Evolutionary conservation across 805 yeast genomes (phyloP).

Genomic region (Hanseniaspora taiwanica): DNA sequence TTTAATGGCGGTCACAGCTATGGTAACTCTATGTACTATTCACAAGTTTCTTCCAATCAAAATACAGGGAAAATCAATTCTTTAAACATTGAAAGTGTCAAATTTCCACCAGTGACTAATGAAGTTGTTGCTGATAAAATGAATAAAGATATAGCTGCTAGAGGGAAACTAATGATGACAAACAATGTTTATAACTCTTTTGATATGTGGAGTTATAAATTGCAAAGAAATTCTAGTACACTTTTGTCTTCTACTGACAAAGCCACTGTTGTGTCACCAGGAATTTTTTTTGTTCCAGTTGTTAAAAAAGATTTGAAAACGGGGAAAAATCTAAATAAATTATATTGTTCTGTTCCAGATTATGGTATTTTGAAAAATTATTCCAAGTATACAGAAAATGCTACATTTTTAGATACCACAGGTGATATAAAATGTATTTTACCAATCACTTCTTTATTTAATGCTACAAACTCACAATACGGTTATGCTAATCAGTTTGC

Average conservation of each 20-base stretch:
- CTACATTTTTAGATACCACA: conserved; percentile 53
- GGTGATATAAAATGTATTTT: conserved; percentile 54
- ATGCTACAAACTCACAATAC: conserved; percentile 59
- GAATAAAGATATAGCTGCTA: conserved; percentile 2
- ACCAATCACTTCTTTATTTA: conserved; percentile 55
- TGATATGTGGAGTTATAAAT: conserved; percentile 21
- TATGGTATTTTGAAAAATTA: conserved; percentile 70
- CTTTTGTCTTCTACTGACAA: conserved; percentile 45
- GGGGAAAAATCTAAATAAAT: conserved; percentile 23
- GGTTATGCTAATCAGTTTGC: conserved; percentile 84
- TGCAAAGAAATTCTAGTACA: conserved; percentile 41
- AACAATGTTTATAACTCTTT: conserved; percentile 11
- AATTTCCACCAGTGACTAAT: conserved; percentile 49
- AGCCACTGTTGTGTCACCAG: conserved; percentile 64
- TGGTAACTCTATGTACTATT: conserved; percentile 8
- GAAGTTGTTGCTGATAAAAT: conserved; percentile 13
- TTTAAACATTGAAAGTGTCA: conserved; percentile 35
- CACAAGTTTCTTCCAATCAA: background rate
- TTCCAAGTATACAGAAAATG: conserved; percentile 64
- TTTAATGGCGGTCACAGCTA: conserved; percentile 29
- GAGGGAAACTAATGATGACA: background rate
- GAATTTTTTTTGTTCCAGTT: conserved; percentile 65
- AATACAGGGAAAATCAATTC: conserved; percentile 23
- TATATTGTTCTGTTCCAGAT: conserved; percentile 73
- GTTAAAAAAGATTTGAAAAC: conserved; percentile 12